Conservation (phyloP, 2,329 filamentous ascomycete genomes). For the Colletotrichum sp. region DNA sequence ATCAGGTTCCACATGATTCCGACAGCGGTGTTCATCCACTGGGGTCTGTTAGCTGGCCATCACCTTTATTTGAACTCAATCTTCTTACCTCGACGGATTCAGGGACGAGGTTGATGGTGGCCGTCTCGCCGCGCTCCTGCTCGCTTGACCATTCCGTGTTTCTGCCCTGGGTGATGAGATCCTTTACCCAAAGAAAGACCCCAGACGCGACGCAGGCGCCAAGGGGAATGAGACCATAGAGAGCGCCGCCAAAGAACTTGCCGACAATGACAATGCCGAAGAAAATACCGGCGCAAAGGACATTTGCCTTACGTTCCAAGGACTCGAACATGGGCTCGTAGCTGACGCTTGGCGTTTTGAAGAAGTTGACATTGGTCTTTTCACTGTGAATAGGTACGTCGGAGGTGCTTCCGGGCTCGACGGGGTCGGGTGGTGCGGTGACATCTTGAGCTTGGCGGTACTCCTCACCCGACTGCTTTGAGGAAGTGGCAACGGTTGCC, state of each 20-base stretch:
- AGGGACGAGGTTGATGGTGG: constrained; percentile 86
- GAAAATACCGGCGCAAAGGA: constrained; percentile 73
- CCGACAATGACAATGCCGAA: constrained; percentile 77
- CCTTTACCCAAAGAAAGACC: constrained; percentile 89
- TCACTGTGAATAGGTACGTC: constrained; percentile 96
- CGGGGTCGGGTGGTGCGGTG: constrained; percentile 86
- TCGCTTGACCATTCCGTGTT: constrained; percentile 90
- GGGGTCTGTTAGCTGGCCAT: constrained; percentile 28
- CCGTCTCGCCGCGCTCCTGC: constrained; percentile 81
- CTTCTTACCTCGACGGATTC: constrained; percentile 73
- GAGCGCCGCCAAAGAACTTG: constrained; percentile 76
- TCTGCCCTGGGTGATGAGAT: constrained; percentile 80
- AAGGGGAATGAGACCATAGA: constrained; percentile 78
- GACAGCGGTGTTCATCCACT: constrained; percentile 91
- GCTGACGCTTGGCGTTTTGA: constrained; percentile 88
- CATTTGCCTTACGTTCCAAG: constrained; percentile 75
- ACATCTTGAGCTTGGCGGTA: constrained; percentile 88
- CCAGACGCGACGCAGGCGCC: constrained; percentile 74
- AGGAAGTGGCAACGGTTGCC: constrained; percentile 73
- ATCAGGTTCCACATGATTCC: constrained; percentile 87
- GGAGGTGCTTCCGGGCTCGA: constrained; percentile 80
- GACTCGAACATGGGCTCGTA: constrained; percentile 86
- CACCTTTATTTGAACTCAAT: background rate
- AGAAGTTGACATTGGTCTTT: constrained; percentile 95
- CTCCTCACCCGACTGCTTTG: constrained; percentile 74